Evolutionary conservation across 1,284 basidiomycete genomes (phyloP).

Genomic region (Marasmius tenuissimus): DNA sequence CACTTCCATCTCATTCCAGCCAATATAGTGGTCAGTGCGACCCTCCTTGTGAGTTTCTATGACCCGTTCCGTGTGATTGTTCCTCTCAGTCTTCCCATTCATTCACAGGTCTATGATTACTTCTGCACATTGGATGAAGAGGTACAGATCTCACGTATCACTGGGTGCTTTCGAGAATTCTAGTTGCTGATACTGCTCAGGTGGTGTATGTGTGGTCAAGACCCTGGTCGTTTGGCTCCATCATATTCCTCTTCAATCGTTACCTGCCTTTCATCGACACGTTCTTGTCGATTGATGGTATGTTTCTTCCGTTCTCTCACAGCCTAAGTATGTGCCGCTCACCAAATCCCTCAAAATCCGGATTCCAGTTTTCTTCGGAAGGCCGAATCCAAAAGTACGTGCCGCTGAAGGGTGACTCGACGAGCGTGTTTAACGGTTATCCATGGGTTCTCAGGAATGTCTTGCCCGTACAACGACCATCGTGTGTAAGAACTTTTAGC

Average conservation of each 20-base stretch:
- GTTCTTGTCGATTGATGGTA: conserved; percentile 34
- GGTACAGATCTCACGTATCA: conserved; percentile 19
- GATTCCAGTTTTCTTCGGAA: background rate
- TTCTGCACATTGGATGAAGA: conserved; percentile 40
- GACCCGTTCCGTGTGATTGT: background rate
- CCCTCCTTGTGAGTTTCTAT: conserved; percentile 2
- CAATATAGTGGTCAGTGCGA: conserved; percentile 3
- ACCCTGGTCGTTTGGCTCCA: conserved; percentile 32
- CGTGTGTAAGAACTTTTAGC: background rate
- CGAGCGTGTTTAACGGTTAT: too few relatives aligned
- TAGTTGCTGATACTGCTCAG: conserved; percentile 19
- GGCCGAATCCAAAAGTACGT: background rate
- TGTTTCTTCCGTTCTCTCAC: conserved; percentile 13
- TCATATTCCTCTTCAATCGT: conserved; percentile 40
- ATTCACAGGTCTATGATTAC: conserved; percentile 35
- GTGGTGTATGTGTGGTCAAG: conserved; percentile 36
- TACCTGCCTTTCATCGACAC: conserved; percentile 43
- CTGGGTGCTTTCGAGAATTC: background rate
- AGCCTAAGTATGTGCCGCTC: background rate
- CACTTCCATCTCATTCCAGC: conserved; percentile 1
- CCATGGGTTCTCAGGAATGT: too few relatives aligned
- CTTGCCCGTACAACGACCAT: background rate
- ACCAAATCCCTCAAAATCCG: background rate
- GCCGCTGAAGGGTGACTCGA: too few relatives aligned
- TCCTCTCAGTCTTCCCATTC: background rate